These are phyloP conservation scores for Rhizomucor pusillus DNA, from an alignment of 371 early-diverging fungal species.

Conservation along the genomic window DNA sequence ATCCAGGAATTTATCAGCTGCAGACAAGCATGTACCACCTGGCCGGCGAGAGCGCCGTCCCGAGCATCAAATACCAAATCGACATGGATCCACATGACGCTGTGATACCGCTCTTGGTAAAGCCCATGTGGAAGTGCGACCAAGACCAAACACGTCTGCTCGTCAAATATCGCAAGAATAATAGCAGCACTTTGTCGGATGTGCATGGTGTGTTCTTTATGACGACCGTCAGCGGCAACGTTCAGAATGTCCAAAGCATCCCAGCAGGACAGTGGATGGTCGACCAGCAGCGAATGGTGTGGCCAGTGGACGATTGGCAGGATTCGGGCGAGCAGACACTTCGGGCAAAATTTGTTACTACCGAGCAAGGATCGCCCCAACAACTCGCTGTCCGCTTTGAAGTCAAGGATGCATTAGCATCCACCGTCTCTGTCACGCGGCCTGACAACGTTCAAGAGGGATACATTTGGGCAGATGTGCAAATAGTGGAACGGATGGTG, in stretches of 20 bases:
- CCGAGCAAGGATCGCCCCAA: constrained; percentile 39
- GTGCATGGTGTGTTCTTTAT: constrained; percentile 42
- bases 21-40: constrained; percentile 34
- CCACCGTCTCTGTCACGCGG: constrained; percentile 18
- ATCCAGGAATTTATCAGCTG: constrained; percentile 28
- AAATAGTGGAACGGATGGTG: constrained; percentile 13
- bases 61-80: constrained; percentile 48
- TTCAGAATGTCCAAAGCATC: constrained; percentile 47
- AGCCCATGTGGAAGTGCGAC: constrained; percentile 61
- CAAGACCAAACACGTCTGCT: constrained; percentile 48
- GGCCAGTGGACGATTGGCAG: constrained; percentile 41
- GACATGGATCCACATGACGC: constrained; percentile 29
- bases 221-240: constrained; percentile 47
- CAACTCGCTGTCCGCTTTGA: constrained; percentile 52
- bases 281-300: constrained; percentile 51
- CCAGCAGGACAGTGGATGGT: constrained; percentile 55
- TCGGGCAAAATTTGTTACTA: constrained; percentile 50
- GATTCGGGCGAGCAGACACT: constrained; percentile 37
- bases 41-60: constrained; percentile 21
- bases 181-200: background rate
- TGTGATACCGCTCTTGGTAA: constrained; percentile 25
- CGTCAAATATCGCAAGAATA: constrained; percentile 45
- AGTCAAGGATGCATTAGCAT: constrained; percentile 32
- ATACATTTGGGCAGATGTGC: constrained; percentile 21
- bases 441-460: constrained; percentile 1